Evolutionary conservation across 305 asterid genomes (phyloP).

Genomic region (Fraxinus sp.): DNA sequence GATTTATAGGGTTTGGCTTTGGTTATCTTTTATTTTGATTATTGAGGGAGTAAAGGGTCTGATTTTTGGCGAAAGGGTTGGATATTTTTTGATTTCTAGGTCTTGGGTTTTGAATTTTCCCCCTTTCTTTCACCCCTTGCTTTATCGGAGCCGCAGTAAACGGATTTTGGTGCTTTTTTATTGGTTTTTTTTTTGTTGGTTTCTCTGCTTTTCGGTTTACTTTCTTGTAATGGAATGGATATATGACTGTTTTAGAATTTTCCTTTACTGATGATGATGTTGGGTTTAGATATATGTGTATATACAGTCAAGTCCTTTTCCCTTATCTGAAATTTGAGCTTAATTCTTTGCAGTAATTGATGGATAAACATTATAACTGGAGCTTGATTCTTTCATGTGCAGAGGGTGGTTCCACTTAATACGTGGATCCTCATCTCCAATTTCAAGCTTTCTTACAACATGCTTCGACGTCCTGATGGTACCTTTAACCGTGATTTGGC

Average conservation of each 20-base stretch:
- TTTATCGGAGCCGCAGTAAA: conserved; percentile 27
- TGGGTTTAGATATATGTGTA: conserved; percentile 1
- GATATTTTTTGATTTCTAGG: conserved; percentile 35
- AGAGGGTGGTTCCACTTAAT: conserved; percentile 83
- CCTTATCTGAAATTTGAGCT: background rate
- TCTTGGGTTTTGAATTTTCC: conserved; percentile 15
- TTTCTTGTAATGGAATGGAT: conserved; percentile 38
- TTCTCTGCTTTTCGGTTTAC: conserved; percentile 24
- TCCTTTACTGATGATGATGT: conserved; percentile 16
- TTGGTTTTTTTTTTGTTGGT: conserved; percentile 35
- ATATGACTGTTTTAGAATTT: background rate
- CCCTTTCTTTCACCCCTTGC: background rate
- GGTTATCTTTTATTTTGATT: background rate
- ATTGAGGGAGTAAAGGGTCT: background rate
- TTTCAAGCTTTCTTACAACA: conserved; percentile 81
- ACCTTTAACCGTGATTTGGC: conserved; percentile 76
- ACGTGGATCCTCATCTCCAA: conserved; percentile 89
- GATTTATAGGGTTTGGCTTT: conserved; percentile 25
- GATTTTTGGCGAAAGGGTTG: conserved; percentile 29
- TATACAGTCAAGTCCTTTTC: background rate
- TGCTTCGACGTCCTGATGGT: conserved; percentile 91
- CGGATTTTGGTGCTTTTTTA: conserved; percentile 24
- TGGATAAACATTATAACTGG: background rate
- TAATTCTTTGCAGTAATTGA: background rate
- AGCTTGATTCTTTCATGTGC: conserved; percentile 18